These are phyloP conservation scores for Gossypium rotundifolium DNA, from an alignment of 345 rosid genomes.

Conservation along the genomic window DNA sequence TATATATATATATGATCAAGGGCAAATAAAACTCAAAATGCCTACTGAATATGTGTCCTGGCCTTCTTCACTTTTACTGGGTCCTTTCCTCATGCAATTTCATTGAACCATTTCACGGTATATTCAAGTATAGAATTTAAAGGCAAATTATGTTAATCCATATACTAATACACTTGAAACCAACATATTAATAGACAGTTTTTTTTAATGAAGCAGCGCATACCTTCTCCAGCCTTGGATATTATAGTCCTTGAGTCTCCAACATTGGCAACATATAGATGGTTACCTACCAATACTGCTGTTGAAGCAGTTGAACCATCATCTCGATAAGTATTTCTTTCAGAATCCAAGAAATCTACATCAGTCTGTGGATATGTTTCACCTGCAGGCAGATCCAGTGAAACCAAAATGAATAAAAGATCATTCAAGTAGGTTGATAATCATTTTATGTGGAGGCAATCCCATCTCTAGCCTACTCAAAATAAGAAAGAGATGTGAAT, in stretches of 20 bases:
- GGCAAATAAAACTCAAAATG: background rate
- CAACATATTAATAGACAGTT: background rate
- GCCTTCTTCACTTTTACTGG: background rate
- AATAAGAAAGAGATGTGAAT: background rate
- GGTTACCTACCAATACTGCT: conserved; percentile 82
- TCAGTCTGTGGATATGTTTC: conserved; percentile 90
- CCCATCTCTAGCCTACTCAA: background rate
- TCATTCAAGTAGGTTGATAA: background rate
- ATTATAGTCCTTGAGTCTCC: conserved; percentile 96
- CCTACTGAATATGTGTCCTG: background rate
- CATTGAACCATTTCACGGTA: background rate
- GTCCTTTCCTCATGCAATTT: background rate
- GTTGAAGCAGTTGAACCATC: conserved; percentile 99
- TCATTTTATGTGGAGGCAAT: background rate
- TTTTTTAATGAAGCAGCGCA: background rate
- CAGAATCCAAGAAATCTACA: conserved; percentile 72
- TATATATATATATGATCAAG: background rate
- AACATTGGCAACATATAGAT: conserved; percentile 94
- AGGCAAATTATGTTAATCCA: background rate
- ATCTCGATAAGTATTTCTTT: conserved; percentile 73
- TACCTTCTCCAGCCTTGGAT: conserved; percentile 93
- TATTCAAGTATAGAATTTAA: background rate
- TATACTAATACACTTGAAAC: background rate
- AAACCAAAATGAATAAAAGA: conserved; percentile 11
- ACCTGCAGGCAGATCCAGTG: conserved; percentile 39